Base-by-base conservation (phyloP, 305 asterid genomes). In the Solanum hybrid region DNA sequence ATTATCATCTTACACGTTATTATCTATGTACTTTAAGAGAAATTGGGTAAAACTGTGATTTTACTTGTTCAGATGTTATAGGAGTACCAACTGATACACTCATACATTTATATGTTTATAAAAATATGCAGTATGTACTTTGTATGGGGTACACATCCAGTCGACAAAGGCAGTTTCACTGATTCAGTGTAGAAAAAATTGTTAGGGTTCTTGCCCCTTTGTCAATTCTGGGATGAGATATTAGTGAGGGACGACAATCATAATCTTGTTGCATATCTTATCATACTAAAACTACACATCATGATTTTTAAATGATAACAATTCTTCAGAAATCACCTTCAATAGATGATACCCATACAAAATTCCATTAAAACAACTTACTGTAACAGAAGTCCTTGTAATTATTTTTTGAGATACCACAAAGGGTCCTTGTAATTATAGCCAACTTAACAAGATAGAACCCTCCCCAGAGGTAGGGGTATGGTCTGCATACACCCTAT, bases 61-160 rank as follows among this genome's bases (percentile, higher is more conserved):
- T 80, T 80, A 38, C 68, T 80, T 6, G 86, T 39, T 81, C 87
- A 81, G 87, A 81, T 81, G 87, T 81, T 81, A 31, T 61, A 81
- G 27, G 87, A 39, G 24, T 39, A 41, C 68, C 24, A 24, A n/a
- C 6, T 2, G 32, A 31, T 80, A 38, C 34, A 38, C 34, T 81
- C 68, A 39, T 8, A 13, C 70, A 38, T 26, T 39, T 82, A 39
- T 7, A 10, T 39, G 87, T 38, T 13, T 9, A 81, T 38, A 38
- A 81, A 39, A 38, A 39, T 27, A 39, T 38, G 68, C 87, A 81
- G 70, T 24, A 26, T 26, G 87, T 29, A 82, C 36, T 14, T 39
- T 82, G 70, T 45, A 20, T 26, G 26, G 68, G n/a, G 36, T 39
- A 82, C 70, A 45, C 36, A 81, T 81, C 29, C 87, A 26, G 36